Evolutionary conservation across 345 rosid species (phyloP), one percentile per base, ranked within the genome.

Genomic region (Microcos paniculata): DNA sequence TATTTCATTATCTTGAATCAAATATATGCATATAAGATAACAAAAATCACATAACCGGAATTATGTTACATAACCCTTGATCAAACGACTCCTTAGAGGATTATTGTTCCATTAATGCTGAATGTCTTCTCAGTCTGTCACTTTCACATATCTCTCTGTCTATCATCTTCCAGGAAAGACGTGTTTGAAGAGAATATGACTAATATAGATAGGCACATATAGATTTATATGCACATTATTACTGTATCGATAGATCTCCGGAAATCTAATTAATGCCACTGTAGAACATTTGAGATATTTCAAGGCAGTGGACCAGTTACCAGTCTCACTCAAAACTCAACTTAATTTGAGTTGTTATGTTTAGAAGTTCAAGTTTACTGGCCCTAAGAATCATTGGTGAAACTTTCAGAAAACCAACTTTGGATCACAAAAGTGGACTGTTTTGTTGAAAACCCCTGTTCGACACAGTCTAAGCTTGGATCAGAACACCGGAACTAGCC

Each of bases 171-270:
- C n/a, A 55, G 62, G 62, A 53, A 35, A 71, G 74, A 55, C 75
- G 74, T 71, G 51, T 53, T 71, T 23, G 75, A 71, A 71, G 51
- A 71, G 64, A 71, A 38, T 24, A 38, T 35, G 64, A 71, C 63
- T 35, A 23, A 35, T 0, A 28, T 0, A 28, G 48, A 52, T 15
- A 35, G 1, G 58, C 45, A 42, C 57, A 46, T 48, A 0, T 7
- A 9, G n/a, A n/a, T n/a, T 4, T 42, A 8, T 40, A 42, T 12
- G 40, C 40, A 35, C 28, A 8, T 26, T 46, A 35, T 35, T 35
- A 23, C 6, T 43, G 42, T 45, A 24, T 16, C 8, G 31, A 2
- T 4, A 9, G 23, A 69, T 28, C 13, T 10, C 48, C 26, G 43
- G 30, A 18, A 67, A 45, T 35, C 6, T 35, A 51, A 19, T 28